Evolutionary conservation across 768 basidiomycete genomes (phyloP).

Genomic region (Naganishia friedmannii): DNA sequence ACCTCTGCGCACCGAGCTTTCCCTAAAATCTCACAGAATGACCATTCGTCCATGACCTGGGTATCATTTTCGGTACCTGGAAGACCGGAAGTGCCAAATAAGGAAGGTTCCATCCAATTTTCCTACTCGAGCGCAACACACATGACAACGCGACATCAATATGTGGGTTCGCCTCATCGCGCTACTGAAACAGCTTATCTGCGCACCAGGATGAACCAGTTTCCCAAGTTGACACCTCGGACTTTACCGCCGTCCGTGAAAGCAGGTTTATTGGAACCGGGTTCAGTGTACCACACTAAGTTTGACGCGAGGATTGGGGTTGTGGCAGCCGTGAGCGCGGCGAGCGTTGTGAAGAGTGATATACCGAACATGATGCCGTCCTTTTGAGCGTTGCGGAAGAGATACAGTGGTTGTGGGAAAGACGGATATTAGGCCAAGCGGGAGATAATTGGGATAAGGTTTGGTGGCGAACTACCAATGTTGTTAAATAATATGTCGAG

Average conservation of each 20-base stretch:
- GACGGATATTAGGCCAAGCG: background rate
- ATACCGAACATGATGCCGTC: conserved; percentile 2
- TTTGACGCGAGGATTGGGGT: conserved; percentile 8
- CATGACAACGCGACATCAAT: conserved; percentile 1
- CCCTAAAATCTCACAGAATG: conserved; percentile 38
- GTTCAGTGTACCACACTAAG: conserved; percentile 17
- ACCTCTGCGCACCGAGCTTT: conserved; percentile 29
- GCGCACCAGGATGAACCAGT: conserved; percentile 43
- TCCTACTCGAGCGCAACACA: conserved; percentile 28
- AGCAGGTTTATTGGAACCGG: conserved; percentile 13
- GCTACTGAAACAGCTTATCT: background rate
- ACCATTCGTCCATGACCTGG: conserved; percentile 34
- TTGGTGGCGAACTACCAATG: too few species aligned
- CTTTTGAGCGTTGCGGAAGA: background rate
- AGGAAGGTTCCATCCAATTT: conserved; percentile 46
- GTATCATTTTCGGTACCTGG: conserved; percentile 17
- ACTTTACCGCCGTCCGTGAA: conserved; percentile 31
- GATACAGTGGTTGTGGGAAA: background rate
- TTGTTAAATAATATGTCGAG: too few species aligned
- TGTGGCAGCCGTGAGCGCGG: background rate
- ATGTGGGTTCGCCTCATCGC: too few species aligned
- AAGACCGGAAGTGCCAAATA: conserved; percentile 33
- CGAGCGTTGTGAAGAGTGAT: background rate
- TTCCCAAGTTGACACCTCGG: conserved; percentile 44
- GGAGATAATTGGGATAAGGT: too few species aligned